Conservation (phyloP, 352 stramenopile genomes). For the Phytophthora foliorum region DNA sequence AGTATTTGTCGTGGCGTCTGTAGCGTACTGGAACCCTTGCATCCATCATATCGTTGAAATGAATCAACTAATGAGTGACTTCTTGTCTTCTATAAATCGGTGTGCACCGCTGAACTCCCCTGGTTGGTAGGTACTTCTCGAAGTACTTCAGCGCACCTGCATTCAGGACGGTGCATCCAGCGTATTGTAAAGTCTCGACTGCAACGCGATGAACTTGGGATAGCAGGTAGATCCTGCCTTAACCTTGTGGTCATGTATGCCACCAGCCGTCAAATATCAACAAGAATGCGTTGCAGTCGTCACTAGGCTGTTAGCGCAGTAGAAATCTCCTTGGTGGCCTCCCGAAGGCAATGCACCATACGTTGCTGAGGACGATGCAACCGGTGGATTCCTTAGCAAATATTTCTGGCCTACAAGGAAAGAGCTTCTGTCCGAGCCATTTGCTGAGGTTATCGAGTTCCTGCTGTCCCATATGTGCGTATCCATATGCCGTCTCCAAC, state of each 20-base stretch:
- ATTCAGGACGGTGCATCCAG: neutral
- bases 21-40: neutral
- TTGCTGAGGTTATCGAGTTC: neutral
- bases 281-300: neutral
- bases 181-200: neutral
- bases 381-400: neutral
- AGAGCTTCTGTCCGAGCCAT: neutral
- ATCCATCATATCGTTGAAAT: constrained; percentile 12
- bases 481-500: neutral
- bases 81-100: too few species aligned
- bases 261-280: neutral
- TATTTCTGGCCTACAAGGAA: neutral
- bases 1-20: constrained; percentile 19
- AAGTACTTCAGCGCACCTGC: neutral
- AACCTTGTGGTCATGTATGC: constrained; percentile 13
- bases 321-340: too few species aligned
- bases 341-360: too few species aligned
- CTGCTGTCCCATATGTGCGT: neutral
- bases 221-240: too few species aligned
- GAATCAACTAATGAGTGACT: constrained; percentile 8
- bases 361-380: neutral
- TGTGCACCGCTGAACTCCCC: too few species aligned
- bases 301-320: too few species aligned
- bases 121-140: too few species aligned
- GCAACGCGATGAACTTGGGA: too few species aligned